Evolutionary conservation across 306 rosid species (phyloP).

Genomic region (Vachellia collinsii): DNA sequence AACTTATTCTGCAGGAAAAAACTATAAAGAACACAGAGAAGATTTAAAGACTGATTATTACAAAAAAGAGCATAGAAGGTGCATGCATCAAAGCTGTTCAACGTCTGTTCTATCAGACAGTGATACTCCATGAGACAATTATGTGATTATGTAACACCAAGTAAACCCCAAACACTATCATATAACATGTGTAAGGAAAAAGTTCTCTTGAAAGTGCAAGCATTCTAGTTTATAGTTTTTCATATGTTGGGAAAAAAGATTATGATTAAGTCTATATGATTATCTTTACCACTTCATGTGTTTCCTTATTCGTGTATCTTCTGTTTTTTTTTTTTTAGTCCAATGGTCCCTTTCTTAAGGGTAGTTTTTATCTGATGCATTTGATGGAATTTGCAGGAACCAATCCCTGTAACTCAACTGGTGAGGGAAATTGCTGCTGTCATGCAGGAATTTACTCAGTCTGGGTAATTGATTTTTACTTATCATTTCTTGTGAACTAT

Average conservation of each 20-base stretch:
- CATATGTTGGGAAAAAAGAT: neutral
- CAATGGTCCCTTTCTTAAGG: neutral
- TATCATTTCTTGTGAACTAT: neutral
- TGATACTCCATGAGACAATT: neutral
- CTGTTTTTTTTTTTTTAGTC: neutral
- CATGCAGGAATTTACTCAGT: constrained; percentile 98
- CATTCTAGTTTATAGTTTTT: neutral
- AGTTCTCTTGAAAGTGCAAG: neutral
- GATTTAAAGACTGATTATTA: too few species aligned
- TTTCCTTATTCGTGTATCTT: neutral
- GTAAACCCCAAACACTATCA: neutral
- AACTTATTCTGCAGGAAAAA: neutral
- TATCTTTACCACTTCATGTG: neutral
- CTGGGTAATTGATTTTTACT: constrained; percentile 43
- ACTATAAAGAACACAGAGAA: too few species aligned
- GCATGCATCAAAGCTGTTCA: neutral
- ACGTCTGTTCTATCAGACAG: neutral
- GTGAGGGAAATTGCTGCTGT: constrained; percentile 95
- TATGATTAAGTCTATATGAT: neutral
- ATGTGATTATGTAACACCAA: neutral
- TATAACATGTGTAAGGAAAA: neutral
- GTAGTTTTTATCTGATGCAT: neutral
- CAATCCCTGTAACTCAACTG: constrained; percentile 93
- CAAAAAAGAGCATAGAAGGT: neutral
- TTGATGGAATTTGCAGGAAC: constrained; percentile 57